Evolutionary conservation across 768 basidiomycete species (phyloP), one percentile per base, ranked within the genome.

Genomic region (Tylopilus rubrobrunneus): DNA sequence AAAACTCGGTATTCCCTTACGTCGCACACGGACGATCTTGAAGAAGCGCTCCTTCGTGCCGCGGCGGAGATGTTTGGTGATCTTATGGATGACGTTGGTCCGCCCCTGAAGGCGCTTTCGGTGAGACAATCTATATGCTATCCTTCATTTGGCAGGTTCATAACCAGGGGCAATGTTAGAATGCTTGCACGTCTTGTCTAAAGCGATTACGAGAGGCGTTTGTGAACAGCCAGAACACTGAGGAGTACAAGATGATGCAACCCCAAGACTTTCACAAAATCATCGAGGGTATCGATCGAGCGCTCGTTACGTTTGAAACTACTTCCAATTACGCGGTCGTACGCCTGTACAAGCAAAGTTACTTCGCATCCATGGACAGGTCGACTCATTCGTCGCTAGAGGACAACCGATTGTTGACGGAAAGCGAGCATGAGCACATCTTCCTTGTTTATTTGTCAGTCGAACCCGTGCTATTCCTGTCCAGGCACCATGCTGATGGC

Each of bases 391-490:
- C 58, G 42, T 59, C 52, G 5, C 29, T 47, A 14, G 51, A 58
- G 21, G 77, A 79, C 1, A 74, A 74, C 37, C 53, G 57, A 14
- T 44, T 77, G 3, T 62, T 81, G 17, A 59, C 63, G 8, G 78
- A 77, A 31, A 73, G 73, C 37, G 83, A 87, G n/a, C 83, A 86
- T 59, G 94, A 97, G 61, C 84, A 85, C 52, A 78, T 97, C 1
- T 96, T 96, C 67, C 69, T 95, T 25, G 87, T 94, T 0, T 96
- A 95, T 65, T 96, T 94, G 94, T 95, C 56, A 67, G 92, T 76
- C n/a, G 7, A 28, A 21, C 45, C 15, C 11, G 39, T 31, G 41
- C 33, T 39, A 3, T 52, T 52, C 25, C 12, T 11, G 7, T 17
- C 17, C 45, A 17, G 17, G 8, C 14, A 42, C 37, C 25, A 3